phyloP scores from a whole-genome alignment of 2,329 filamentous ascomycete genomes.

The Monosporascus sp. region DNA sequence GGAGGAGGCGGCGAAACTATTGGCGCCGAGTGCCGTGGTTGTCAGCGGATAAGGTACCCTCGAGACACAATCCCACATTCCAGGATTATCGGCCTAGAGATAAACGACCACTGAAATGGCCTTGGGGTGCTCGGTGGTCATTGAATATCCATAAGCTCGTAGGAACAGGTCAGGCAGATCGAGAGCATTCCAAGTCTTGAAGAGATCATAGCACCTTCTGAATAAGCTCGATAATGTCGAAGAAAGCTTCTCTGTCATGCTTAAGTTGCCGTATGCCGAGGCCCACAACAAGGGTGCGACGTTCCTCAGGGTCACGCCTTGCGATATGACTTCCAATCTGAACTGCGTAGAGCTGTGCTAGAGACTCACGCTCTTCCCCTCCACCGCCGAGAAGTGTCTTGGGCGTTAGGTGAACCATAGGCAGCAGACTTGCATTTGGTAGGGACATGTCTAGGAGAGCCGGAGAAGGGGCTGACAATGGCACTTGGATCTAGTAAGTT shows the following conservation, averaged over 20 bases:
- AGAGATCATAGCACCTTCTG: constrained; percentile 46
- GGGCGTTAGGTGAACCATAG: constrained; percentile 76
- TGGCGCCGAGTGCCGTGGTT: constrained; percentile 21
- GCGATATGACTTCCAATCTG: constrained; percentile 80
- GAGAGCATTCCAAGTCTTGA: background rate
- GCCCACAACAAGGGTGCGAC: constrained; percentile 55
- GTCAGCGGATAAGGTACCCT: constrained; percentile 6
- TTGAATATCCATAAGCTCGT: no score
- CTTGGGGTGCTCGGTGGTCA: background rate
- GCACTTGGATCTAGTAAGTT: constrained; percentile 63
- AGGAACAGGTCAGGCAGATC: no score
- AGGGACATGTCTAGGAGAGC: constrained; percentile 56
- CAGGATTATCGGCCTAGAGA: background rate
- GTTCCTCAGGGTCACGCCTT: constrained; percentile 61
- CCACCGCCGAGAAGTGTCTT: constrained; percentile 83
- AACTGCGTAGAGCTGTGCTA: constrained; percentile 83
- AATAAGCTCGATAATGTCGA: constrained; percentile 59
- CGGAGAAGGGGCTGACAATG: constrained; percentile 63
- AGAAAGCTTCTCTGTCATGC: constrained; percentile 51
- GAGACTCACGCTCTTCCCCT: constrained; percentile 68
- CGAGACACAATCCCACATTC: background rate
- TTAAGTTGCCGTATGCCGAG: constrained; percentile 50
- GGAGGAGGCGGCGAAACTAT: constrained; percentile 11
- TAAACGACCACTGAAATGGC: background rate
- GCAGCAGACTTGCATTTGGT: constrained; percentile 51